A percentile compares a stretch with the other conserved stretches of the same genome.
phyloP scores from a whole-genome alignment of 169 alveolate genomes.

The Toxoplasma gondii region DNA sequence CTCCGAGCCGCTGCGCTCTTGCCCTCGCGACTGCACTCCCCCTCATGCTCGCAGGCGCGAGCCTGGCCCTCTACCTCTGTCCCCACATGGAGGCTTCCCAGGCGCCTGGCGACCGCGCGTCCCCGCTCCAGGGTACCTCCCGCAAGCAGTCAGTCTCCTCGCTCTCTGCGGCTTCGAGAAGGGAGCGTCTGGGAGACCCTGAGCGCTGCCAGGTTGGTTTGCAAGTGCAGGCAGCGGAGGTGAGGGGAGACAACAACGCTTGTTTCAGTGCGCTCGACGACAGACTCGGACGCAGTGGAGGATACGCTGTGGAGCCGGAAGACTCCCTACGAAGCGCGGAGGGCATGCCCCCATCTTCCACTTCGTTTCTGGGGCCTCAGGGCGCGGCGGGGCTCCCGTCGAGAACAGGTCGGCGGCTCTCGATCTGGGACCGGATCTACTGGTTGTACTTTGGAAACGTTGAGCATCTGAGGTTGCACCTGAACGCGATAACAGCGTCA shows the following conservation, averaged over 20 bases:
- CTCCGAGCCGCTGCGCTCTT: background rate
- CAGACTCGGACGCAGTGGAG: background rate
- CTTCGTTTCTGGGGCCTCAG: background rate
- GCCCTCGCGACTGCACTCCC: background rate
- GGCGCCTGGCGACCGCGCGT: background rate
- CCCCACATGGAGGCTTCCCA: background rate
- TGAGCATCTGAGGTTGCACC: conserved; percentile 39
- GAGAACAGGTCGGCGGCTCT: background rate
- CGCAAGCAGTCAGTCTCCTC: background rate
- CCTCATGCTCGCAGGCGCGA: background rate
- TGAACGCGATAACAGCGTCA: conserved; percentile 39
- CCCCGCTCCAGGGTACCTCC: background rate
- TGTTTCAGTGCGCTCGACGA: background rate
- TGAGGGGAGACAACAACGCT: background rate
- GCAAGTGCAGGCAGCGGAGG: background rate
- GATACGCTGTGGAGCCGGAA: background rate
- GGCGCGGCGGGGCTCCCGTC: background rate
- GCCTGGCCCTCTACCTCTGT: background rate
- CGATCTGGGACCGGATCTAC: background rate
- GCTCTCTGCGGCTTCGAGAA: conserved; percentile 7
- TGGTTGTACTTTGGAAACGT: conserved; percentile 31
- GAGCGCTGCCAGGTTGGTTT: background rate
- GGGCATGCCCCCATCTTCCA: background rate
- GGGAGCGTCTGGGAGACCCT: background rate
- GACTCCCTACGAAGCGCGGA: background rate